Percentiles rank a stretch among this genome's conserved stretches.
Conservation (phyloP, 768 basidiomycete species). For the Cystobasidium tubakii region DNA sequence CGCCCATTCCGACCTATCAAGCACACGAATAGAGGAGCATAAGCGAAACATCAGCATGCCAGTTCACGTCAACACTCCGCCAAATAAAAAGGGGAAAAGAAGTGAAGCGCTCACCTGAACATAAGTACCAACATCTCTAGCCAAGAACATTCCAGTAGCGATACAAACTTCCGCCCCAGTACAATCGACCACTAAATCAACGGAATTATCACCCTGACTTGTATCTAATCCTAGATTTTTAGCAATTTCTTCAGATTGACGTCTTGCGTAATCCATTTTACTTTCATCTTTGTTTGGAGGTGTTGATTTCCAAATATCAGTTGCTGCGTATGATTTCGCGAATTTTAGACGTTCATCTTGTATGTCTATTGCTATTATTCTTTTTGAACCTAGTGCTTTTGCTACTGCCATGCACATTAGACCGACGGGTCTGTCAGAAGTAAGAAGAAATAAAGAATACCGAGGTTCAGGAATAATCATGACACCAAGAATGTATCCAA, state of each 20-base stretch:
- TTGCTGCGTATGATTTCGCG: constrained; percentile 48
- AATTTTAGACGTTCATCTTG: constrained; percentile 4
- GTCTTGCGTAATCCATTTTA: constrained; percentile 14
- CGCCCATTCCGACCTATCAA: constrained; percentile 33
- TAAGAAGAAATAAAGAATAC: no score
- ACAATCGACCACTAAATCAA: constrained; percentile 34
- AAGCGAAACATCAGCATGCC: background rate
- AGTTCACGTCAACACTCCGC: no score
- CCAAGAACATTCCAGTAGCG: constrained; percentile 72
- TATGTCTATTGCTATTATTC: constrained; percentile 74
- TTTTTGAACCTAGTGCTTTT: constrained; percentile 78
- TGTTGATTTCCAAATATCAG: constrained; percentile 13
- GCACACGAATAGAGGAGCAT: background rate
- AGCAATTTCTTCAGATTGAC: constrained; percentile 4
- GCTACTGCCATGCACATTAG: constrained; percentile 87
- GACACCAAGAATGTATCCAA: no score
- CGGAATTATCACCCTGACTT: constrained; percentile 4
- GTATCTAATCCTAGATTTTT: background rate
- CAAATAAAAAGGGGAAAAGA: no score
- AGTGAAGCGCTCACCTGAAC: constrained; percentile 43
- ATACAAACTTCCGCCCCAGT: constrained; percentile 74
- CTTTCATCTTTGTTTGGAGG: constrained; percentile 13
- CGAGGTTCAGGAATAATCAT: no score
- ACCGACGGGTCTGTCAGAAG: constrained; percentile 62
- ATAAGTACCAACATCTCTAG: constrained; percentile 64